Base-by-base conservation (phyloP, 176 grass and related monocot species). In the Eleusine indica region DNA sequence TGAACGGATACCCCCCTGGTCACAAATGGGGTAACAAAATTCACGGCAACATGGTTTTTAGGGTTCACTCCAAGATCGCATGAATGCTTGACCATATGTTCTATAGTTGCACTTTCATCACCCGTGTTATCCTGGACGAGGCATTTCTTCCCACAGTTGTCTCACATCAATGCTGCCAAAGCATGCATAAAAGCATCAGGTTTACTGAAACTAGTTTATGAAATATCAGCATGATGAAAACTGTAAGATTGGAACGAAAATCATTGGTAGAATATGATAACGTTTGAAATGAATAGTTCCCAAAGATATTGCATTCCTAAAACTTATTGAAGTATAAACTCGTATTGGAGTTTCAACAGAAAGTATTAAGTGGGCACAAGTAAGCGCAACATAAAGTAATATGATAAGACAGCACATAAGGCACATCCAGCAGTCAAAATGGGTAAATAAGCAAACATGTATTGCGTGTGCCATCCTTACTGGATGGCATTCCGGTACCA, bases 91-190 rank as follows among this genome's bases (percentile, higher is more conserved):
- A 78, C 17, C 79, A 5, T 64, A 74, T 51, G 32, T 49, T 77
- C 46, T 83, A 74, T 52, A 15, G 18, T 63, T 17, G 21, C 51
- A 75, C 52, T 44, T 83, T 53, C 41, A 70, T 51, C 41, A 83
- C 22, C 75, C 4, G 43, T 37, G 43, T 48, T 63, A 63, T 35
- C 42, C 75, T 65, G 62, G 80, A 17, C 35, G 75, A 83, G 73
- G 70, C 75, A 75, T 79, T 57, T 69, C 43, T 35, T 21, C 54
- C 47, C 49, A 40, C 22, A 68, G 9, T 14, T 66, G n/a, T 74
- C n/a, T 29, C 1, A 3, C 74, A 16, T 83, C 51, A 86, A 52
- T 74, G 68, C 88, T 90, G 79, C 30, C 60, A 86, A 29, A 83
- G 42, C 21, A 90, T 39, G 42, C 21, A 90, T 39, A 78, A 77